These are phyloP conservation scores for Fragilaria radians DNA, from an alignment of 108 stramenopile genomes.

Conservation along the genomic window DNA sequence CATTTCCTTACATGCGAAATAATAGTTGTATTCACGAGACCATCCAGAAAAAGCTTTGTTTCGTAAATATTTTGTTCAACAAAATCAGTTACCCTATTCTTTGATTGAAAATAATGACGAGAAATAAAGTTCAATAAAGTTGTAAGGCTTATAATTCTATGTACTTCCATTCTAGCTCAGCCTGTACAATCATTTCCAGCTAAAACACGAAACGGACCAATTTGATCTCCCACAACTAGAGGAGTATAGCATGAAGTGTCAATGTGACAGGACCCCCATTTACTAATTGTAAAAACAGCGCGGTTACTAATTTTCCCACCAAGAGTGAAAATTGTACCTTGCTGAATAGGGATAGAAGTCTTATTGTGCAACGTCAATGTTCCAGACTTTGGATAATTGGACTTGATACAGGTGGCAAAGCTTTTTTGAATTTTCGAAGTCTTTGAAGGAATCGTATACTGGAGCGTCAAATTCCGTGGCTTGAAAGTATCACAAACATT, in stretches of 20 bases:
- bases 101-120: too few relatives aligned
- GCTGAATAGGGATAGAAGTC: neutral
- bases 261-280: neutral
- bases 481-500: too few relatives aligned
- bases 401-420: neutral
- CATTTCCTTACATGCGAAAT: too few relatives aligned
- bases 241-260: neutral
- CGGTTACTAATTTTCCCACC: neutral
- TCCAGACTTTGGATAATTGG: neutral
- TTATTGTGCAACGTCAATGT: neutral
- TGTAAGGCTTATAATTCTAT: too few relatives aligned
- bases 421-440: neutral
- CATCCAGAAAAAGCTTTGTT: too few relatives aligned
- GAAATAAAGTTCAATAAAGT: too few relatives aligned
- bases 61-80: too few relatives aligned
- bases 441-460: neutral
- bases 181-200: too few relatives aligned
- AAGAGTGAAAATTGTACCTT: neutral
- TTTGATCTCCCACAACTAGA: neutral
- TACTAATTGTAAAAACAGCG: neutral
- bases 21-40: too few relatives aligned
- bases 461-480: neutral
- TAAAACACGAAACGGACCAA: neutral
- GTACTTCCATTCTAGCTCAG: too few relatives aligned
- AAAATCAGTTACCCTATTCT: too few relatives aligned